Conservation (phyloP, 805 yeast species). For the Sugiyamaella valdiviana region DNA sequence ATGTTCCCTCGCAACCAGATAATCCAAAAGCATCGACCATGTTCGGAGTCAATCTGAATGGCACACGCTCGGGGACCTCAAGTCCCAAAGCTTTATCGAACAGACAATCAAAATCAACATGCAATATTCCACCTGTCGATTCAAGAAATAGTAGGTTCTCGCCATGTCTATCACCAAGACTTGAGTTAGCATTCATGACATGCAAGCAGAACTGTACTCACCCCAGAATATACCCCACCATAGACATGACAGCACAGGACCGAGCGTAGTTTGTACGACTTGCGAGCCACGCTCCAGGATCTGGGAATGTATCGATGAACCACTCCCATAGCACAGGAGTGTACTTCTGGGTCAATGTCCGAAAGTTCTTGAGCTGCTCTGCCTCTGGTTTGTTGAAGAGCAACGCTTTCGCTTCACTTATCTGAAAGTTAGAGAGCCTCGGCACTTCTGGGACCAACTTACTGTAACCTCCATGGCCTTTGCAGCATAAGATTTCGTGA, state of each 20-base stretch:
- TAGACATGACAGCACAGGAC: slow-evolving; percentile 92
- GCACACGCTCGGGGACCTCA: slow-evolving; percentile 88
- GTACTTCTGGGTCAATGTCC: slow-evolving; percentile 31
- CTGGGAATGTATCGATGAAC: slow-evolving; percentile 85
- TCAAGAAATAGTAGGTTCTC: slow-evolving; percentile 78
- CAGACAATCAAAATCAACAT: slow-evolving; percentile 94
- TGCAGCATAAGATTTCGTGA: slow-evolving; percentile 40
- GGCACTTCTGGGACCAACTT: slow-evolving; percentile 21
- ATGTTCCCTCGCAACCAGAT: slow-evolving; percentile 83
- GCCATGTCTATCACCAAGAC: slow-evolving; percentile 89
- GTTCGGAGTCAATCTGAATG: slow-evolving; percentile 84
- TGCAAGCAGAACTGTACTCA: background rate
- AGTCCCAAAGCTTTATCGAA: slow-evolving; percentile 72
- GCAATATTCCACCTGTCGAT: slow-evolving; percentile 71
- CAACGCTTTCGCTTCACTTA: slow-evolving; percentile 25
- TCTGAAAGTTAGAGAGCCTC: slow-evolving; percentile 28
- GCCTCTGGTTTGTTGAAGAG: slow-evolving; percentile 27
- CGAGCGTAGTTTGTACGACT: slow-evolving; percentile 70
- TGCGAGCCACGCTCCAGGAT: slow-evolving; percentile 80
- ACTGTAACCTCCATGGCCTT: slow-evolving; percentile 34
- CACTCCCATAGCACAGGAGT: slow-evolving; percentile 64
- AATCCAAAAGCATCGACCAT: slow-evolving; percentile 86
- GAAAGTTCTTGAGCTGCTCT: slow-evolving; percentile 36
- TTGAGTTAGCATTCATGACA: background rate
- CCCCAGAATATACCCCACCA: slow-evolving; percentile 90